phyloP scores from a whole-genome alignment of 176 grass and related monocot genomes.

The Calamus simplicifolius region DNA sequence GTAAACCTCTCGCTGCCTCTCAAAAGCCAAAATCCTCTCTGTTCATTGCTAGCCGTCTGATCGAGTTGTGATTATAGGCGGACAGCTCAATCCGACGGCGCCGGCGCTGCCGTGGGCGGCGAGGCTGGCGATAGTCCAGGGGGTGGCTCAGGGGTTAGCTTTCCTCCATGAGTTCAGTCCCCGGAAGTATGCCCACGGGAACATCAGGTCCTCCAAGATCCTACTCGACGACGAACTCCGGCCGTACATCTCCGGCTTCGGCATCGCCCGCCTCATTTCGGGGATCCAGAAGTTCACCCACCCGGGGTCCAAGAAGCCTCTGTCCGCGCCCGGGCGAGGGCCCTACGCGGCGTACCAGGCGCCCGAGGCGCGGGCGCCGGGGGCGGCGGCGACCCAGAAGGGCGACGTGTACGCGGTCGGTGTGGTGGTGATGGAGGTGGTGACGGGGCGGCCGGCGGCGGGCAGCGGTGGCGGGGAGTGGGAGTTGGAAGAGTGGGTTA shows the following conservation, averaged over 20 bases:
- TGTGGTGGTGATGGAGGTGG: conserved; percentile 74
- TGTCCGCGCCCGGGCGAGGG: conserved; percentile 23
- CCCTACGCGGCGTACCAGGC: conserved; percentile 44
- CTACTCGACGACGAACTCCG: conserved; percentile 82
- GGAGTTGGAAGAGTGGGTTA: conserved; percentile 88
- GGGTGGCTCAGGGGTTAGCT: conserved; percentile 52
- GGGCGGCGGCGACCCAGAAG: conserved; percentile 53
- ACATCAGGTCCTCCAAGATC: conserved; percentile 83
- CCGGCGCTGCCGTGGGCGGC: conserved; percentile 56
- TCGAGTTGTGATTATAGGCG: conserved; percentile 32
- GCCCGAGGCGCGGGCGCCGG: conserved; percentile 52
- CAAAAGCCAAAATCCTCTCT: not conserved
- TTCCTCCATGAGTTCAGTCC: conserved; percentile 90
- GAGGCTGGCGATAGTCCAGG: conserved; percentile 72
- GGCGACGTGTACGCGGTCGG: conserved; percentile 93
- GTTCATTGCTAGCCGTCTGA: not conserved
- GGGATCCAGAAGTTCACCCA: conserved; percentile 44
- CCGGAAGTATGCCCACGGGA: conserved; percentile 80
- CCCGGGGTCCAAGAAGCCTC: conserved; percentile 44
- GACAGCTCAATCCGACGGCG: conserved; percentile 37
- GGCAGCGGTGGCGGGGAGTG: conserved; percentile 40
- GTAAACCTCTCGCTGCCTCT: conserved; percentile 10
- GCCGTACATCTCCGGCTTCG: conserved; percentile 78
- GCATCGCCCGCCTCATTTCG: conserved; percentile 68
- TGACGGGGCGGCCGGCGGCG: conserved; percentile 43